Evolutionary conservation across 2,329 filamentous ascomycete species (phyloP), one percentile per base, ranked within the genome.

Genomic region (Grosmannia clavigera): DNA sequence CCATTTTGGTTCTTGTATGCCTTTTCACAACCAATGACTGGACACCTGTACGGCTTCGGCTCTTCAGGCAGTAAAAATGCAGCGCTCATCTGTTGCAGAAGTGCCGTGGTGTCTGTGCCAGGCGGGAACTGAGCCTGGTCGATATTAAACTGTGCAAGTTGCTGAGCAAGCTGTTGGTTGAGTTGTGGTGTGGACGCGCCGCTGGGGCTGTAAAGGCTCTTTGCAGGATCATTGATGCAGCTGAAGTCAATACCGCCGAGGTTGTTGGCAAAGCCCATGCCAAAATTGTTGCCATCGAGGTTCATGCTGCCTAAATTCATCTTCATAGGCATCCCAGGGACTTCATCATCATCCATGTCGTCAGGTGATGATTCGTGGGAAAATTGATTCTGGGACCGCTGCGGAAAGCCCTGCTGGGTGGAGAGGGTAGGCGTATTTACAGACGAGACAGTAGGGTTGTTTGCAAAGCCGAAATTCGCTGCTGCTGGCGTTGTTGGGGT

Each of bases 1-100:
- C 94, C 94, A 67, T 99, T 99, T 72, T 97, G 94, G 72, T 99
- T 99, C 80, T 99, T 99, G 77, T 99, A 99, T 0, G 94, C 92
- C 78, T 99, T 99, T 73, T 97, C 94, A 69, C 94, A 99, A 6
- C 94, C 94, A 71, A 99, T 95, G 57, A 99, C 94, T 1, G 94
- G 94, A 69, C 94, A 99, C 71, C 92, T 89, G 79, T 96, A 99
- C 0, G 94, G 94, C 75, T 97, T 99, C 68, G 95, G 90, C 71
- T 99, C 92, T 70, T 97, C 92, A 19, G 87, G 87, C 61, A 85
- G 80, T 73, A 84, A 79, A 70, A 86, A 76, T n/a, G 76, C 79
- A 38, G 80, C 64, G 46, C 63, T 79, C 59, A 83, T 75, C 57
- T 81, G 77, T 65, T 83, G 80, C 50, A 83, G 70, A n/a, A 83